Evolutionary conservation across 176 grass and related monocot genomes (phyloP).

Genomic region (Rhynchospora pubera): DNA sequence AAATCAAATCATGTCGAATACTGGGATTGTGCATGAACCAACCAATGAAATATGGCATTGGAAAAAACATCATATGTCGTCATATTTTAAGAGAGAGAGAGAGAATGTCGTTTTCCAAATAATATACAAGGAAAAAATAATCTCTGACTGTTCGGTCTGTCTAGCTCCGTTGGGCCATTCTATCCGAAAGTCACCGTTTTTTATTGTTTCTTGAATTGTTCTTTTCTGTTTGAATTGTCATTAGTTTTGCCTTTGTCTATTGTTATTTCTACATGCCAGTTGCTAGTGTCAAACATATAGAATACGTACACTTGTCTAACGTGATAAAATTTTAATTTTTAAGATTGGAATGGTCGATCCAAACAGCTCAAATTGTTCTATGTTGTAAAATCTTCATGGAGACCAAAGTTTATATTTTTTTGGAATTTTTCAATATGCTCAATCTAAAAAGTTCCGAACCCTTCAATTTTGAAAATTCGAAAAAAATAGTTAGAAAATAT

Average conservation of each 20-base stretch:
- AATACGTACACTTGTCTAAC: too few species aligned
- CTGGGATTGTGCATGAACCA: background rate
- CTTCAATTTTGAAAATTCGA: too few species aligned
- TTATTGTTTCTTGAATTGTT: background rate
- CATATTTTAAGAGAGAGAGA: background rate
- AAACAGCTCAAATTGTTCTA: too few species aligned
- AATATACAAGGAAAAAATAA: background rate
- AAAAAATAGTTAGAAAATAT: too few species aligned
- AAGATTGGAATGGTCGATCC: too few species aligned
- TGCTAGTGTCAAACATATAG: too few species aligned
- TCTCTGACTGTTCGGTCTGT: constrained; percentile 4
- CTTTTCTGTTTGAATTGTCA: background rate
- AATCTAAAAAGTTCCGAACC: too few species aligned
- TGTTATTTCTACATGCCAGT: too few species aligned
- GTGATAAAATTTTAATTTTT: too few species aligned
- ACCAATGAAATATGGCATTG: background rate
- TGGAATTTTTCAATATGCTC: too few species aligned
- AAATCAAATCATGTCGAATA: background rate
- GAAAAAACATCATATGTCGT: background rate
- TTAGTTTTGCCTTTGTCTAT: background rate
- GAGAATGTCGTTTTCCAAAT: background rate
- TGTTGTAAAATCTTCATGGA: too few species aligned
- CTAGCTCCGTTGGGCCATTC: background rate
- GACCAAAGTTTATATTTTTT: too few species aligned
- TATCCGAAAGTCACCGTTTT: background rate